These are phyloP conservation scores for Austroboletus novae-zelandiae DNA, from an alignment of 1,284 basidiomycete genomes.

Conservation along the genomic window DNA sequence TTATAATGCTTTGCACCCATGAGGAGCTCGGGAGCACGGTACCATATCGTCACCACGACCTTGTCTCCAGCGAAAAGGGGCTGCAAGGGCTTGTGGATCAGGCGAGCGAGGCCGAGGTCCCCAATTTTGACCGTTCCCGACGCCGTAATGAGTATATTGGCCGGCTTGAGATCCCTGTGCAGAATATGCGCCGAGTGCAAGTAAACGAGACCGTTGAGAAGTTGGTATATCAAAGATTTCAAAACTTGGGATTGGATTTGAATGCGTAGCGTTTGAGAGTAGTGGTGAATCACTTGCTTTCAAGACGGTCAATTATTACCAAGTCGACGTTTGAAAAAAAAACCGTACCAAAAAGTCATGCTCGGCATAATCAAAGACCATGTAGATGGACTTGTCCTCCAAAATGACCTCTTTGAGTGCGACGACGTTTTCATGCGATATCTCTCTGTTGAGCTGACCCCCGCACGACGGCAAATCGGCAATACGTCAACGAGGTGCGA, in stretches of 20 bases:
- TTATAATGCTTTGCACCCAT: constrained; percentile 97
- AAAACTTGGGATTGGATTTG: constrained; percentile 77
- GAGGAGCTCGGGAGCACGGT: constrained; percentile 92
- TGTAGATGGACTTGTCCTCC: constrained; percentile 97
- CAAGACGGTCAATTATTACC: background rate
- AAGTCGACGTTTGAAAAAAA: background rate
- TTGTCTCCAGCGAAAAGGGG: constrained; percentile 90
- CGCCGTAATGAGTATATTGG: constrained; percentile 95
- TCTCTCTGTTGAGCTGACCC: constrained; percentile 85
- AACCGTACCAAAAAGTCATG: constrained; percentile 89
- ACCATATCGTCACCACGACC: constrained; percentile 99
- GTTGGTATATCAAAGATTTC: constrained; percentile 92
- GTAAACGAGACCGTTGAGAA: constrained; percentile 94
- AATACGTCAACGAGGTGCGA: background rate
- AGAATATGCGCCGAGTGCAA: constrained; percentile 95
- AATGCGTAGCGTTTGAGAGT: constrained; percentile 83
- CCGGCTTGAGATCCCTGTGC: constrained; percentile 96
- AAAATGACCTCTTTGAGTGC: constrained; percentile 92
- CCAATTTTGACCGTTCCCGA: constrained; percentile 95
- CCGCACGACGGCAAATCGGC: background rate
- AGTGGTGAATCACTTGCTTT: constrained; percentile 97
- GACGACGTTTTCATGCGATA: constrained; percentile 91
- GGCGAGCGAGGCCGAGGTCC: constrained; percentile 90
- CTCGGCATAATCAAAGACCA: constrained; percentile 99
- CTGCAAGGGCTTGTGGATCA: constrained; percentile 84